phyloP scores from a whole-genome alignment of 805 yeast genomes.

The Saccharomyces paradoxus region DNA sequence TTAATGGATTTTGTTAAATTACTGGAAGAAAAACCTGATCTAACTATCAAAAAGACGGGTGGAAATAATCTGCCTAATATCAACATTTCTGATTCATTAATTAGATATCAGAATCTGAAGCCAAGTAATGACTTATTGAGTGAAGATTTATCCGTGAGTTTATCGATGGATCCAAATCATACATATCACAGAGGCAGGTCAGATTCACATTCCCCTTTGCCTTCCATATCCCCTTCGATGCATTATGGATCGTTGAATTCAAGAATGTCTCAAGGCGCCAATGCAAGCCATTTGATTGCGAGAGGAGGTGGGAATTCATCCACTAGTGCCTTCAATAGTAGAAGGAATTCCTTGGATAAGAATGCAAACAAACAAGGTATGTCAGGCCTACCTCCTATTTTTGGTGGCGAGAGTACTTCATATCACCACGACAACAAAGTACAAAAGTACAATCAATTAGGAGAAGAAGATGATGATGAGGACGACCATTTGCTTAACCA shows the following conservation, averaged over 20 bases:
- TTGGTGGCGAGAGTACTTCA: slow-evolving; percentile 4
- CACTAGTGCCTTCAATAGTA: slow-evolving; percentile 6
- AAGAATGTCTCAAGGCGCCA: slow-evolving; percentile 21
- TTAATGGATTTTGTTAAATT: slow-evolving; percentile 62
- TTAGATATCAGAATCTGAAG: slow-evolving; percentile 44
- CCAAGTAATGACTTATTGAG: slow-evolving; percentile 46
- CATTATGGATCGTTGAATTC: slow-evolving; percentile 27
- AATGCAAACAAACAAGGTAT: neutral
- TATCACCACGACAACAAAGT: neutral
- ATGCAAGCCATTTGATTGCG: neutral
- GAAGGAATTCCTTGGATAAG: slow-evolving; percentile 12
- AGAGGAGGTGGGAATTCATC: slow-evolving; percentile 1
- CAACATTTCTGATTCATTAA: slow-evolving; percentile 39
- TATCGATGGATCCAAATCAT: slow-evolving; percentile 25
- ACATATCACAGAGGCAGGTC: slow-evolving; percentile 15
- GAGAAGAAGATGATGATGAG: slow-evolving; percentile 13
- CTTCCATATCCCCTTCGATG: slow-evolving; percentile 23
- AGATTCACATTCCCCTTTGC: slow-evolving; percentile 30
- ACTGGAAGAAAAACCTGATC: slow-evolving; percentile 56
- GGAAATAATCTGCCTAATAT: slow-evolving; percentile 8
- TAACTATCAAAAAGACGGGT: slow-evolving; percentile 27
- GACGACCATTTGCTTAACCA: slow-evolving; percentile 16
- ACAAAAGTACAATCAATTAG: neutral
- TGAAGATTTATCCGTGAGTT: slow-evolving; percentile 47
- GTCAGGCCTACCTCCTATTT: slow-evolving; percentile 4